Evolutionary conservation across 2,329 filamentous ascomycete genomes (phyloP), one percentile per base, ranked within the genome.

Genomic region (Phaeosphaeria sp.): DNA sequence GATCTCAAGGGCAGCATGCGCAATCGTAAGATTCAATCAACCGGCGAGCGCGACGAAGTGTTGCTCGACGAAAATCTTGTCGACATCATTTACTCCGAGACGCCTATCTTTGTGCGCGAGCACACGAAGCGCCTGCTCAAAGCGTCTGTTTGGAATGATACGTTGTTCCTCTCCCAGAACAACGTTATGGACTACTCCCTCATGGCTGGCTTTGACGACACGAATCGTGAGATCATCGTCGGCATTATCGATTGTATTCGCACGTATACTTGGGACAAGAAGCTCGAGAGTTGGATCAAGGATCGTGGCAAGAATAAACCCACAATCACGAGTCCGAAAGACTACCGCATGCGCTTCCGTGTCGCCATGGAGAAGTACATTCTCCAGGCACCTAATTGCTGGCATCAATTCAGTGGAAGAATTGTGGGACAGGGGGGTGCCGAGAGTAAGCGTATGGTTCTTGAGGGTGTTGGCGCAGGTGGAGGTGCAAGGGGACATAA

Each of bases 231-330:
- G 78, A 86, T 99, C 15, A 92, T 98, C 15, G 93, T 99, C 1
- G 95, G 95, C 4, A 98, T 99, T 71, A 98, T 99, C 64, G 78
- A 99, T 76, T 98, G 95, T 76, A 98, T 99, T 66, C 88, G 95
- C 54, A 99, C 95, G 0, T 99, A 98, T 75, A 99, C 95, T 0
- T 99, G 95, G 93, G 95, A 99, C 81, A 99, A 99, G 84, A 97
- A 97, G 75, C 86, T 99, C n/a, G 95, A 99, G 80, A 95, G 90
- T 54, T 99, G 95, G 95, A 97, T 99, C 84, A 99, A 99, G 78
- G 93, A 98, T 73, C 90, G 94, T 41, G 95, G 96, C 70, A 89
- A 89, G 77, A 89, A 89, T 67, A 86, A 92, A 60, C 96, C 96
- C 9, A 99, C 95, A 0, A 95, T 99, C 50, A 99, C 95, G 11